Base-by-base conservation (phyloP, 306 rosid species). In the Cotoneaster glaucophyllus region DNA sequence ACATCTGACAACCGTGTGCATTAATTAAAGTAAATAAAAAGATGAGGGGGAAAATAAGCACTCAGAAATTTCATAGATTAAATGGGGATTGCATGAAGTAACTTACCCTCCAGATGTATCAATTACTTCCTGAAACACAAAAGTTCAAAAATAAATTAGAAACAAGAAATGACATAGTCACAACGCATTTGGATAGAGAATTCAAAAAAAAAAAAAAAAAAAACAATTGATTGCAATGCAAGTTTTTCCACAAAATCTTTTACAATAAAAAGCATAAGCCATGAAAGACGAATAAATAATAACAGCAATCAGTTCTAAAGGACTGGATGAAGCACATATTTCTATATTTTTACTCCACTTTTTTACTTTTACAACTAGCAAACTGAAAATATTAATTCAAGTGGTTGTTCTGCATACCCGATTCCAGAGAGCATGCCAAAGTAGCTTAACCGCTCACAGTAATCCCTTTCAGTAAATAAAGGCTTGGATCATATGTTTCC, bases 41-140 rank as follows among this genome's bases (percentile, higher is more conserved):
- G 43, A 28, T 18, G 29, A 64, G 50, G 10, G 24, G 14, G 4
- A 52, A 22, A 22, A 37, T 37, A 37, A 74, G 39, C 66, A 76
- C 45, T 31, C 41, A 25, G 12, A 58, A 73, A 39, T 24, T 39
- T 58, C 57, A 9, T 73, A 37, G n/a, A 58, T 59, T 41, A 3
- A 59, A 3, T 14, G 8, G 3, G 4, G 15, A 57, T 29, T 18
- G 31, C 17, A 64, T 14, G 62, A 59, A 61, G 65, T 50, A 52
- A 75, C 95, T 75, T 86, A 92, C 98, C 98, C 98, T 78, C 97
- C 97, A 65, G 97, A 95, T 70, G 94, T 90, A 73, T 95, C 98
- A n/a, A 76, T 65, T 50, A 95, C 96, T 77, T 90, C 98, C 98
- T 95, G 98, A 82, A 86, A 87, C 84, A 78, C 22, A 74, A 63